Conservation (phyloP, 106 monocot species). For the Dactylorhiza incarnata region DNA sequence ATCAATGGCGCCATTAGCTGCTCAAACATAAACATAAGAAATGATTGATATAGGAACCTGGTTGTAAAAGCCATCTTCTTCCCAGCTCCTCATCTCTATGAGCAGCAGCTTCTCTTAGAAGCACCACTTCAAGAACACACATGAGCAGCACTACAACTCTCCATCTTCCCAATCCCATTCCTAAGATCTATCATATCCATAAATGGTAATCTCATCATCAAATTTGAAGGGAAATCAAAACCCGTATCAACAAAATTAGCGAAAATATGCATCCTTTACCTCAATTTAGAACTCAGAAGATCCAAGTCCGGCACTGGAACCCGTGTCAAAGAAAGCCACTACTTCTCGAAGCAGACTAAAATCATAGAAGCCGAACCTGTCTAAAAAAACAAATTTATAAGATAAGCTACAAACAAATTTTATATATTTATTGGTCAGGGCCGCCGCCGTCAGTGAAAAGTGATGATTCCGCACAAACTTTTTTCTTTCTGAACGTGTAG, state of each 20-base stretch:
- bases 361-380: too few species aligned
- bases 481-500: too few species aligned
- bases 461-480: too few species aligned
- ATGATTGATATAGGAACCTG: not conserved
- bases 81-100: not conserved
- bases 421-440: too few species aligned
- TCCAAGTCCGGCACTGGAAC: not conserved
- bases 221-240: not conserved
- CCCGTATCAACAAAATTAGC: not conserved
- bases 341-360: too few species aligned
- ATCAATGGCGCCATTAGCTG: not conserved
- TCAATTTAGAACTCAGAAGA: not conserved
- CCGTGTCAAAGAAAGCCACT: slow-evolving; percentile 1
- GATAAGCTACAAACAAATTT: too few species aligned
- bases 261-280: not conserved
- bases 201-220: not conserved
- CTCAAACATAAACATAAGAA: not conserved
- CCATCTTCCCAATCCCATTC: not conserved
- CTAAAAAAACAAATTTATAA: too few species aligned
- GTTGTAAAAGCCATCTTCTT: not conserved
- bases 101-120: not conserved
- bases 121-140: not conserved
- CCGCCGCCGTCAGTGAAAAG: too few species aligned
- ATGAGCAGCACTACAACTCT: not conserved
- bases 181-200: not conserved